Evolutionary conservation across 2,329 filamentous ascomycete genomes (phyloP), one percentile per base, ranked within the genome.

Genomic region (Neofusicoccum laricinum): DNA sequence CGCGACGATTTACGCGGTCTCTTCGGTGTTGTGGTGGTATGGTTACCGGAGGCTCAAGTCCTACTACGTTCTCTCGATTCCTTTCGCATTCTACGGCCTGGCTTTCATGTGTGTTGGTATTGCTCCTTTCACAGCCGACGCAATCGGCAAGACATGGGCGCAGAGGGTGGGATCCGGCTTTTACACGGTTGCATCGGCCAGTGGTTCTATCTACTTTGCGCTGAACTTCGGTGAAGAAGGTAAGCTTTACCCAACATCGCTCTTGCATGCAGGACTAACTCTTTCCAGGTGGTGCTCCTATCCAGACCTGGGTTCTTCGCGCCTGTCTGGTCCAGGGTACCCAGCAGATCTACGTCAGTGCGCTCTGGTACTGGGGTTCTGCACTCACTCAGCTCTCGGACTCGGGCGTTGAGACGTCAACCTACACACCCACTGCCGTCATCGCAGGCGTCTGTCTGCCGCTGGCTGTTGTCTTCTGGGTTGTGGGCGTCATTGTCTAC

Each of bases 151-250:
- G 50, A 81, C 79, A 12, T 86, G 83, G 55, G 55, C 55, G 14
- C 55, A 59, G 30, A 32, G 55, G 66, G 78, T 86, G 4, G 88
- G 85, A 10, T 87, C 86, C 2, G 87, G 79, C 3, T 70, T 87
- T 21, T 90, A 90, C 70, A 84, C 86, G 1, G 79, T 84, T 5
- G 88, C 86, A 5, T 88, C 87, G 5, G 82, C 86, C 8, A 85
- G 84, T 45, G 88, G 88, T 12, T 85, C 84, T 0, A 79, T 90
- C 64, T 88, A 86, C 77, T 90, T 90, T 69, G 83, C 87, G 2
- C 81, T 89, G 57, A 90, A 90, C 73, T 89, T 89, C 69, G 87
- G 87, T 64, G 84, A 85, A 68, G 86, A 88, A 77, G 85, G 84
- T 66, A 66, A 61, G 57, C 40, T 8, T 11, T 10, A 36, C 21